A percentile compares a stretch with the other conserved stretches of the same genome.
phyloP scores from a whole-genome alignment of 805 yeast species.

The Candida nanaspora region DNA sequence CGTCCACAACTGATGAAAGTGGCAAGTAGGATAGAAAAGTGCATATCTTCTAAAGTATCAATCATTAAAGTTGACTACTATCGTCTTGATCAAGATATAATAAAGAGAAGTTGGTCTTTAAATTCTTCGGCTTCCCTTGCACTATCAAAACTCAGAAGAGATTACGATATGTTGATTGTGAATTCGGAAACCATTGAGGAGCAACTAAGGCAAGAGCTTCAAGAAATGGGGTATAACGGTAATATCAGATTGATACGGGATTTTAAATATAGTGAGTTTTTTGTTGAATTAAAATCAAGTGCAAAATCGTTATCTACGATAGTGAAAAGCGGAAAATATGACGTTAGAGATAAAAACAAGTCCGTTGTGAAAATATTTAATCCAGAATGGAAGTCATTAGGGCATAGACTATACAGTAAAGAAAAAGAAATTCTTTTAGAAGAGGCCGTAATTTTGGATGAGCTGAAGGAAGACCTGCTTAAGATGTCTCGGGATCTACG shows the following conservation, averaged over 20 bases:
- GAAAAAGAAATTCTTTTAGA: conserved; percentile 42
- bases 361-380: conserved; percentile 28
- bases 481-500: conserved; percentile 40
- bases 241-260: conserved; percentile 17
- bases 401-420: conserved; percentile 36
- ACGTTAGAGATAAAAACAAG: conserved; percentile 18
- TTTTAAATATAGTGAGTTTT: conserved; percentile 17
- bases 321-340: conserved; percentile 7
- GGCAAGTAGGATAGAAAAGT: conserved; percentile 22
- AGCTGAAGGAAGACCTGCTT: conserved; percentile 41
- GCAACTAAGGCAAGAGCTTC: conserved; percentile 8
- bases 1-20: conserved; percentile 10
- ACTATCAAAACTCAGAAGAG: conserved; percentile 10
- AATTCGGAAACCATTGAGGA: conserved; percentile 2
- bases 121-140: conserved; percentile 14
- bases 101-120: conserved; percentile 19
- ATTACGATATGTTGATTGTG: conserved; percentile 13
- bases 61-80: conserved; percentile 9
- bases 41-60: conserved; percentile 15
- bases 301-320: conserved; percentile 14
- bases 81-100: conserved; percentile 17
- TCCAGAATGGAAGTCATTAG: conserved; percentile 47
- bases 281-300: conserved; percentile 20
- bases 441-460: conserved; percentile 47
- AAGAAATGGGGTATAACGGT: conserved; percentile 18